phyloP scores from a whole-genome alignment of 139 green algal genomes.

The Coelastrella sp. region DNA sequence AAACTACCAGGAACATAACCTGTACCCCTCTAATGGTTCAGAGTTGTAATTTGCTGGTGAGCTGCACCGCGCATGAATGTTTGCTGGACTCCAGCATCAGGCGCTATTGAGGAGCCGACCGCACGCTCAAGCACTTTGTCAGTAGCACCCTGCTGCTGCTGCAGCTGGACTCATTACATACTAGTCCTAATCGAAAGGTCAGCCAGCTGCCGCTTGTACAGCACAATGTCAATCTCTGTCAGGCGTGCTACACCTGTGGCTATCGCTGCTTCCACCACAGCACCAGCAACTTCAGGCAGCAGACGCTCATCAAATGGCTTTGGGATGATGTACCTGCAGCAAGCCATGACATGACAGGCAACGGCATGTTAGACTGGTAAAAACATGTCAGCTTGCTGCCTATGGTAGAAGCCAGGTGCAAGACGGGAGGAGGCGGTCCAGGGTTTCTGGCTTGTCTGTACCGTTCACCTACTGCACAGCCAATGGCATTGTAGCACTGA shows the following conservation, averaged over 20 bases:
- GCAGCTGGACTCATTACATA: slow-evolving; percentile 13
- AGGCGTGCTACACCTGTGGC: slow-evolving; percentile 42
- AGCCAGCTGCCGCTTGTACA: slow-evolving; percentile 42
- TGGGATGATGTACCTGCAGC: slow-evolving; percentile 4
- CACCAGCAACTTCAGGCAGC: slow-evolving; percentile 45
- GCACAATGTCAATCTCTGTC: slow-evolving; percentile 46
- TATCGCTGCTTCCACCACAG: slow-evolving; percentile 53
- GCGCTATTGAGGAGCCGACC: no score
- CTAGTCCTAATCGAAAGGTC: slow-evolving; percentile 42
- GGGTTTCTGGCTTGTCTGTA: no score
- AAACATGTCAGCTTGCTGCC: background rate
- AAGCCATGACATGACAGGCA: background rate
- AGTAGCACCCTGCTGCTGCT: background rate
- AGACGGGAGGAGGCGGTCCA: no score
- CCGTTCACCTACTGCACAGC: no score
- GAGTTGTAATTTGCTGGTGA: no score
- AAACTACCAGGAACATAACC: no score
- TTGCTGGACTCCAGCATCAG: no score
- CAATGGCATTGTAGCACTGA: no score
- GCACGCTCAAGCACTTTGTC: no score
- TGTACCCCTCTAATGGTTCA: no score
- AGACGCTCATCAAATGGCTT: slow-evolving; percentile 57
- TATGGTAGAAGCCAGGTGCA: no score
- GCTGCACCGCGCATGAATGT: no score
- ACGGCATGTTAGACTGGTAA: background rate